A percentile compares a stretch with the other conserved stretches of the same genome.
phyloP scores from a whole-genome alignment of 495 filamentous ascomycete species.

The Friedmanniomyces simplex region DNA sequence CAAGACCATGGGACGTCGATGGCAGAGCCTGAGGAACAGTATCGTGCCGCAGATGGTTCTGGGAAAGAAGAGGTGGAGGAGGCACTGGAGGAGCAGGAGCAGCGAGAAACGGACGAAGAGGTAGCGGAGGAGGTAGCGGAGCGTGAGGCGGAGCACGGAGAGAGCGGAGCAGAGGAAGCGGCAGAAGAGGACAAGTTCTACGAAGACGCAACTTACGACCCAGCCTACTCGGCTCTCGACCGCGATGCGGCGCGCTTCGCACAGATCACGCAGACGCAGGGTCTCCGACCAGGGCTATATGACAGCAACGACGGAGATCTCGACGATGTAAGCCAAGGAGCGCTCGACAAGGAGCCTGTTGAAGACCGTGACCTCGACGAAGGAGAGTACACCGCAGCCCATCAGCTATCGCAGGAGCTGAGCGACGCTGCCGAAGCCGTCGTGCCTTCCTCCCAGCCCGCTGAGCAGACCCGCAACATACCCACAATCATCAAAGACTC shows the following conservation, averaged over 20 bases:
- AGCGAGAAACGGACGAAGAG: too few relatives aligned
- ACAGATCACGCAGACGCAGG: conserved; percentile 11
- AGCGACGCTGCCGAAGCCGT: not conserved
- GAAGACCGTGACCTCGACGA: not conserved
- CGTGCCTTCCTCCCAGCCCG: not conserved
- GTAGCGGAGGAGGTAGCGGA: too few relatives aligned
- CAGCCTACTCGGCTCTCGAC: conserved; percentile 12
- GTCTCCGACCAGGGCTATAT: not conserved
- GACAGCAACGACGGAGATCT: not conserved
- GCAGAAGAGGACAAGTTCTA: not conserved
- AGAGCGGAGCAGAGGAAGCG: not conserved
- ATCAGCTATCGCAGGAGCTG: not conserved
- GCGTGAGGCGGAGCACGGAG: too few relatives aligned
- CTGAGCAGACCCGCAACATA: too few relatives aligned
- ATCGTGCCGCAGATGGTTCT: too few relatives aligned
- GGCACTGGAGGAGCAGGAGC: too few relatives aligned
- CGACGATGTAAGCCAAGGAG: too few relatives aligned
- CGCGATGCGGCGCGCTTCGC: conserved; percentile 16
- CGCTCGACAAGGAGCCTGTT: not conserved
- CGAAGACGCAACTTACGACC: conserved; percentile 12
- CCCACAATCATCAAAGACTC: too few relatives aligned
- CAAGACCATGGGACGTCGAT: too few relatives aligned
- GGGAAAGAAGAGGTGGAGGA: too few relatives aligned
- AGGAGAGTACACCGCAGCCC: not conserved
- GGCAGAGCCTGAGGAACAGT: too few relatives aligned